Percentiles rank a stretch among this genome's conserved stretches.
phyloP scores from a whole-genome alignment of 2,329 filamentous ascomycete genomes.

The Colletotrichum tanaceti region DNA sequence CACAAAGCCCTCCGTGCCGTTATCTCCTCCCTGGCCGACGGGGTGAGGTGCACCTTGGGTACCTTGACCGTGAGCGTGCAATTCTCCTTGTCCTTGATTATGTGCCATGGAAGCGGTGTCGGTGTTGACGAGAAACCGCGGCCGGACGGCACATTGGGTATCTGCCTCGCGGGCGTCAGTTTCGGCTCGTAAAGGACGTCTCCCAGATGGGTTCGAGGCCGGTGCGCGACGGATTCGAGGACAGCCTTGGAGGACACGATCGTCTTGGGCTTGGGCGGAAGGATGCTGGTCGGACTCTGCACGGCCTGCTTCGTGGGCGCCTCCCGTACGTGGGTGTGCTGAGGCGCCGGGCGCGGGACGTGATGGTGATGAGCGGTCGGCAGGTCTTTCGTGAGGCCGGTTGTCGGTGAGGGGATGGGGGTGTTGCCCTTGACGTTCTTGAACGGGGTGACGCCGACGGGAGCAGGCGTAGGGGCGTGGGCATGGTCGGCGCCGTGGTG shows the following conservation, averaged over 20 bases:
- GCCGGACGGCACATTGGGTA: slow-evolving; percentile 54
- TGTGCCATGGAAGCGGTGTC: slow-evolving; percentile 79
- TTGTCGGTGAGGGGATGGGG: slow-evolving; percentile 57
- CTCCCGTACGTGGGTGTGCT: slow-evolving; percentile 37
- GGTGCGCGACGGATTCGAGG: slow-evolving; percentile 75
- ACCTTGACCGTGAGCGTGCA: slow-evolving; percentile 92
- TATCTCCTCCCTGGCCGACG: slow-evolving; percentile 81
- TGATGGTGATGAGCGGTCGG: slow-evolving; percentile 59
- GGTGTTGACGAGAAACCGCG: slow-evolving; percentile 67
- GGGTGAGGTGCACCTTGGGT: slow-evolving; percentile 79
- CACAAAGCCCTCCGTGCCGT: slow-evolving; percentile 84
- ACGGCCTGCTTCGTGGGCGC: slow-evolving; percentile 45
- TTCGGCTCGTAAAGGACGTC: slow-evolving; percentile 83
- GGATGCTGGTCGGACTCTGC: slow-evolving; percentile 54
- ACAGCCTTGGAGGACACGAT: slow-evolving; percentile 77
- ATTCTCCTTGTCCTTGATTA: slow-evolving; percentile 80
- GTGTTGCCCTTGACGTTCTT: slow-evolving; percentile 63
- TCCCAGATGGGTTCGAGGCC: slow-evolving; percentile 83
- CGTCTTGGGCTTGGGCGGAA: slow-evolving; percentile 71
- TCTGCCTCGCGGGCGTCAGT: slow-evolving; percentile 65
- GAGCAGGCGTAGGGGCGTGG: slow-evolving; percentile 55
- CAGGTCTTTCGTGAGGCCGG: slow-evolving; percentile 53
- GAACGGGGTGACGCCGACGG: slow-evolving; percentile 56
- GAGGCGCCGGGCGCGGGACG: slow-evolving; percentile 52
- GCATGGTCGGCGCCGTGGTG: slow-evolving; percentile 63